Conservation (phyloP, 139 green algal genomes). For the Dunaliella primolecta region DNA sequence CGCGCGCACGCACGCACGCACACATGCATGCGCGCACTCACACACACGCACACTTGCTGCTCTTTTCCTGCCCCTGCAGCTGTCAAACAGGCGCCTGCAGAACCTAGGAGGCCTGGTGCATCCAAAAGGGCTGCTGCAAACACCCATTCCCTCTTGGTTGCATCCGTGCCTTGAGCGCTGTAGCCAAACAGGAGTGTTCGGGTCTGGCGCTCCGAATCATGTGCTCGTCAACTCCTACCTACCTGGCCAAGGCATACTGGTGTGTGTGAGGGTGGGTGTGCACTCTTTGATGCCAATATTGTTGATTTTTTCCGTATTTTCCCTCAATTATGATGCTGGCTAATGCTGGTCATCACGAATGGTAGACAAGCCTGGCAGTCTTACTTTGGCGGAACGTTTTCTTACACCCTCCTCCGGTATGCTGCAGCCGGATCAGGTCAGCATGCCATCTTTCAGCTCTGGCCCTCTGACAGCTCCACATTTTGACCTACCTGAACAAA, state of each 20-base stretch:
- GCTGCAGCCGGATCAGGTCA: no score
- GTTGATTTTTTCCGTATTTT: no score
- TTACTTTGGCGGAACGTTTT: no score
- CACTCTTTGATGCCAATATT: not conserved
- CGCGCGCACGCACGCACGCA: not conserved
- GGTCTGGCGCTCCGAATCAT: conserved; percentile 49
- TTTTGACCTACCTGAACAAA: no score
- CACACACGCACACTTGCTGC: not conserved
- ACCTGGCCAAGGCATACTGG: conserved; percentile 67
- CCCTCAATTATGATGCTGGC: no score
- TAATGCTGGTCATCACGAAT: no score
- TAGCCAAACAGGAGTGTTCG: conserved; percentile 23
- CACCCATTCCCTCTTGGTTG: conserved; percentile 55
- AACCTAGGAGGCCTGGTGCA: conserved; percentile 61
- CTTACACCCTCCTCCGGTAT: no score
- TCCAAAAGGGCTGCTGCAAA: conserved; percentile 53
- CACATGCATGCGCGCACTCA: not conserved
- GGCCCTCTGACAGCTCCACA: no score
- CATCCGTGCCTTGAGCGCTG: conserved; percentile 11
- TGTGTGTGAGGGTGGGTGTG: not conserved
- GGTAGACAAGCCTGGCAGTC: no score
- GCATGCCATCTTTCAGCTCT: no score
- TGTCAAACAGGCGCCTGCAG: conserved; percentile 59
- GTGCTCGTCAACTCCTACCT: conserved; percentile 67
- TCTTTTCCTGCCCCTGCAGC: conserved; percentile 42